Evolutionary conservation across 75 land plant genomes (phyloP).

Genomic region (Pinus tabuliformis): DNA sequence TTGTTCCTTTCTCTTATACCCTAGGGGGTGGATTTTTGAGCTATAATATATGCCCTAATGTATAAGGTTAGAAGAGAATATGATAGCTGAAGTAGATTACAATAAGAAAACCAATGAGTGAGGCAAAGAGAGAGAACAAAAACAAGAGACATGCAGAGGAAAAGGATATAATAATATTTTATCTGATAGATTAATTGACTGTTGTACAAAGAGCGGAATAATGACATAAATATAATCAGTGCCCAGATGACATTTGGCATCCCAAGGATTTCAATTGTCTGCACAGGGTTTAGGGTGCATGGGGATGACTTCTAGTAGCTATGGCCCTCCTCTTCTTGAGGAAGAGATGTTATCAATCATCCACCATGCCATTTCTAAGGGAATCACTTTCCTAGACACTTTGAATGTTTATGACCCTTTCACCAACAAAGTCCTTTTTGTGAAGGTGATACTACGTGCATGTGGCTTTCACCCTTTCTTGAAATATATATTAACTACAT

Average conservation of each 20-base stretch:
- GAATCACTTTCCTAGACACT: constrained; percentile 66
- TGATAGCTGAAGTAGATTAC: too few species aligned
- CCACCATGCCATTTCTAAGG: constrained; percentile 40
- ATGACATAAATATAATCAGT: neutral
- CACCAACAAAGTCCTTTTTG: constrained; percentile 58
- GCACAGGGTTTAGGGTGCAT: constrained; percentile 57
- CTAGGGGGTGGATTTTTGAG: too few species aligned
- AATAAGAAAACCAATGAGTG: too few species aligned
- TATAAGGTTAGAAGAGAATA: too few species aligned
- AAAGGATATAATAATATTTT: too few species aligned
- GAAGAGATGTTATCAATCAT: constrained; percentile 49
- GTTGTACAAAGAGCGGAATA: too few species aligned
- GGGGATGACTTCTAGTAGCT: constrained; percentile 48
- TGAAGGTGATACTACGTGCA: constrained; percentile 30
- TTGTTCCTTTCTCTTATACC: too few species aligned
- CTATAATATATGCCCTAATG: too few species aligned
- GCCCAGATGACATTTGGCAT: constrained; percentile 36
- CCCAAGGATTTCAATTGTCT: constrained; percentile 55
- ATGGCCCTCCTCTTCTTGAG: constrained; percentile 58
- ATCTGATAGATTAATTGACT: neutral
- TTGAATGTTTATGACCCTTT: constrained; percentile 57
- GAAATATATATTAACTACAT: too few species aligned
- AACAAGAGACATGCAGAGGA: too few species aligned
- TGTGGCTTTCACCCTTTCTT: too few species aligned
- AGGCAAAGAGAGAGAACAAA: too few species aligned